Evolutionary conservation across 495 filamentous ascomycete species (phyloP).

Genomic region (Glonium stellatum): DNA sequence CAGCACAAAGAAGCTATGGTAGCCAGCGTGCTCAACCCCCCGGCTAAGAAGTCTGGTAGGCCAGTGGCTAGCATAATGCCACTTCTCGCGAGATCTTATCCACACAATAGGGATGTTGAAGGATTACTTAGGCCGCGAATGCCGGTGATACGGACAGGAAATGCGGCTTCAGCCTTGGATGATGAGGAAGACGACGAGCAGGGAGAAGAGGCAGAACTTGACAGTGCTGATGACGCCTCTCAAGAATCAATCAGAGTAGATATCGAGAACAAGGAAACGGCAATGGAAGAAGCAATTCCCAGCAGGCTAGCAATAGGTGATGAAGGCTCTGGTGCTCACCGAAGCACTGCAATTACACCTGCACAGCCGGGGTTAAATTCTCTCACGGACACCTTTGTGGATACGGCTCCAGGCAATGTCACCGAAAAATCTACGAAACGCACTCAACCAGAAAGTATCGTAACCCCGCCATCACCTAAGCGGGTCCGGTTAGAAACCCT

Average conservation of each 20-base stretch:
- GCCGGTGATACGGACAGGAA: slow-evolving; percentile 41
- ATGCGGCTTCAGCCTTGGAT: slow-evolving; percentile 7
- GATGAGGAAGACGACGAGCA: slow-evolving; percentile 16
- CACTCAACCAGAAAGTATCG: not conserved
- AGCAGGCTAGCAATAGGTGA: not conserved
- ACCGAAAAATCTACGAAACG: not conserved
- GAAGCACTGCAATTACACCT: not conserved
- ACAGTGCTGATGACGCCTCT: slow-evolving; percentile 13
- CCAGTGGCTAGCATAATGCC: slow-evolving; percentile 66
- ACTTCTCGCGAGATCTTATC: slow-evolving; percentile 57
- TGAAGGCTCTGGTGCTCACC: not conserved
- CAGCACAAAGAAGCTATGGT: slow-evolving; percentile 61
- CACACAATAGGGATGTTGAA: slow-evolving; percentile 59
- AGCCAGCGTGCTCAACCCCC: slow-evolving; percentile 71
- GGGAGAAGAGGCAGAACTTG: slow-evolving; percentile 14
- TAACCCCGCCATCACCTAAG: slow-evolving; percentile 7
- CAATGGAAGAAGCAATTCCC: not conserved
- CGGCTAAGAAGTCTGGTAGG: slow-evolving; percentile 48
- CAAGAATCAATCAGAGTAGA: slow-evolving; percentile 16
- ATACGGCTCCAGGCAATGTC: not conserved
- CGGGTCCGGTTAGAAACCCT: not conserved
- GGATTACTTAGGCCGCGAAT: slow-evolving; percentile 61
- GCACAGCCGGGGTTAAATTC: not conserved
- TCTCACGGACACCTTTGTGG: not conserved
- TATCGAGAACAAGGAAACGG: slow-evolving; percentile 21